Conservation (phyloP, 805 yeast species). For the Starmerella sp. region DNA sequence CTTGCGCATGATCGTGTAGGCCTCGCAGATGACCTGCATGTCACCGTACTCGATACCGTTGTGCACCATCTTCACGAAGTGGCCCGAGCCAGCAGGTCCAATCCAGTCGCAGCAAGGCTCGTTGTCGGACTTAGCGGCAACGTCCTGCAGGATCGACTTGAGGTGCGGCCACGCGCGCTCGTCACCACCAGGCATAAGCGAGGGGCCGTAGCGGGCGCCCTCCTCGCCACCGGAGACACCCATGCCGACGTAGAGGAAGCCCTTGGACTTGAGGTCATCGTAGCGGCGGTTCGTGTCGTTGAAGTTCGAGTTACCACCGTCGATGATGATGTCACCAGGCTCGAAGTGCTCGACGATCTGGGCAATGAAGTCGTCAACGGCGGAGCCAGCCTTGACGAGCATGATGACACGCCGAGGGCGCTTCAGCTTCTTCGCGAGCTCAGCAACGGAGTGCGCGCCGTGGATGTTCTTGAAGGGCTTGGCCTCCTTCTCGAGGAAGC, state of each 20-base stretch:
- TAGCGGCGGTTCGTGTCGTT: slow-evolving; percentile 97
- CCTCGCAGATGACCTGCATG: slow-evolving; percentile 98
- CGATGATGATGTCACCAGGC: slow-evolving; percentile 95
- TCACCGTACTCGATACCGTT: slow-evolving; percentile 99
- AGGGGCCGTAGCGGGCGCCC: slow-evolving; percentile 99
- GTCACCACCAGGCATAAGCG: slow-evolving; percentile 99
- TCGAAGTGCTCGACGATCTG: slow-evolving; percentile 86
- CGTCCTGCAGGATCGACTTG: slow-evolving; percentile 90
- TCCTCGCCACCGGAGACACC: slow-evolving; percentile 99
- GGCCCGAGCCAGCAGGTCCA: slow-evolving; percentile 98
- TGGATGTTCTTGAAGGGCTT: slow-evolving; percentile 78
- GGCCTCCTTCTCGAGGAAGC: slow-evolving; percentile 86
- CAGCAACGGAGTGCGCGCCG: slow-evolving; percentile 89
- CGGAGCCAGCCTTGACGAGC: slow-evolving; percentile 91
- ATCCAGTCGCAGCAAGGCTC: slow-evolving; percentile 99
- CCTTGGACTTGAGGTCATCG: slow-evolving; percentile 77
- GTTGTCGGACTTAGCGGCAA: slow-evolving; percentile 92
- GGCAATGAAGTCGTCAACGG: slow-evolving; percentile 84
- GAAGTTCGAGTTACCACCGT: slow-evolving; percentile 99
- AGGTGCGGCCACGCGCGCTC: slow-evolving; percentile 98
- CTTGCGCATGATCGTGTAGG: slow-evolving; percentile 91
- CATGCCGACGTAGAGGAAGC: slow-evolving; percentile 87
- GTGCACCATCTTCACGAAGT: slow-evolving; percentile 98
- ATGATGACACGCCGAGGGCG: slow-evolving; percentile 93
- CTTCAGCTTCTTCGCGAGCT: slow-evolving; percentile 78